A percentile compares a stretch with the other conserved stretches of the same genome.
Evolutionary conservation across 2,329 filamentous ascomycete species (phyloP).

Genomic region (Dichotomopilus funicola): DNA sequence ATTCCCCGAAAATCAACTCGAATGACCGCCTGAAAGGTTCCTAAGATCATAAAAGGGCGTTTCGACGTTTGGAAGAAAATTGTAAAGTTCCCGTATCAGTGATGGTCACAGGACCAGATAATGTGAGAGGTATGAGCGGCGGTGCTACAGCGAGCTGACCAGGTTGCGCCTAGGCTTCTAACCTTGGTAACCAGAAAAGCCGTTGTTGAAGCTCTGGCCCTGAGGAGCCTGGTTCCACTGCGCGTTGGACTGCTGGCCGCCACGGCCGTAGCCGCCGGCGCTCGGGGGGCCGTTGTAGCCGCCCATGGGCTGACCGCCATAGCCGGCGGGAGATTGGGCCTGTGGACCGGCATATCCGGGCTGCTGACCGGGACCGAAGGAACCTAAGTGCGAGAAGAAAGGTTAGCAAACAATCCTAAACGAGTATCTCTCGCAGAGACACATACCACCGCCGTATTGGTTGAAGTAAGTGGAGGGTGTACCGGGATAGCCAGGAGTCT

Average conservation of each 20-base stretch:
- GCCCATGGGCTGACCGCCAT: conserved; percentile 60
- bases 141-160: conserved; percentile 1
- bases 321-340: conserved; percentile 55
- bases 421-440: neutral
- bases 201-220: conserved; percentile 54
- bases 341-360: conserved; percentile 58
- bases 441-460: conserved; percentile 80
- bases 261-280: conserved; percentile 79
- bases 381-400: conserved; percentile 28
- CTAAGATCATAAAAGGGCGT: conserved; percentile 18
- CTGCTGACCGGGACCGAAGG: conserved; percentile 48
- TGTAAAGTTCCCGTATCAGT: conserved; percentile 10
- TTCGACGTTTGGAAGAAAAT: conserved; percentile 12
- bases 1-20: conserved; percentile 19
- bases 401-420: conserved; percentile 43
- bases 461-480: conserved; percentile 82
- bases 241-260: conserved; percentile 50
- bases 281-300: conserved; percentile 64
- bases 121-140: conserved; percentile 4
- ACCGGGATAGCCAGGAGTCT: conserved; percentile 66
- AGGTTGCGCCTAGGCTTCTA: conserved; percentile 28
- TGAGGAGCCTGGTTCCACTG: conserved; percentile 48
- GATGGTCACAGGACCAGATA: conserved; percentile 9
- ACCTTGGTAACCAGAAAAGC: conserved; percentile 58
- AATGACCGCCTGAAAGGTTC: conserved; percentile 18